These are phyloP conservation scores for Penicillium frequentans DNA, from an alignment of 2,329 filamentous ascomycete species.

Conservation along the genomic window DNA sequence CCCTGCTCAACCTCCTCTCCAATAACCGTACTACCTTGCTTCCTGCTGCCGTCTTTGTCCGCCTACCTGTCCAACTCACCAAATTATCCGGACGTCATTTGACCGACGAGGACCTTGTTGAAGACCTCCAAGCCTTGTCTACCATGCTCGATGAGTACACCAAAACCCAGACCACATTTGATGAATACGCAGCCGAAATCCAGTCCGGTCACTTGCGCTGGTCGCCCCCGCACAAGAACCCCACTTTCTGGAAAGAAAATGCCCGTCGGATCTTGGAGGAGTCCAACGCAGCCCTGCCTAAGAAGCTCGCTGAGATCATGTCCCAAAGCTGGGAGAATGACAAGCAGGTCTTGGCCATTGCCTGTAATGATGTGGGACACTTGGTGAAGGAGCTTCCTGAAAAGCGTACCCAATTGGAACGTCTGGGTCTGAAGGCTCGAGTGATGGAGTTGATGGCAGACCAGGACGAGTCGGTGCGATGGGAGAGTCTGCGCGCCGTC, in stretches of 20 bases:
- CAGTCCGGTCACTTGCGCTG: slow-evolving; percentile 84
- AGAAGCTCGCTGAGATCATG: slow-evolving; percentile 83
- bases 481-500: slow-evolving; percentile 87
- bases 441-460: slow-evolving; percentile 95
- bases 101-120: slow-evolving; percentile 50
- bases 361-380: slow-evolving; percentile 87
- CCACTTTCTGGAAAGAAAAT: slow-evolving; percentile 89
- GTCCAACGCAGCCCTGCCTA: slow-evolving; percentile 74
- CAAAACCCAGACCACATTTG: slow-evolving; percentile 66
- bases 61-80: slow-evolving; percentile 65
- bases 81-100: slow-evolving; percentile 57
- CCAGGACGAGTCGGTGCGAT: slow-evolving; percentile 81
- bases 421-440: slow-evolving; percentile 76
- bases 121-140: slow-evolving; percentile 50
- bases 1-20: slow-evolving; percentile 82
- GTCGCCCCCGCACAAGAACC: slow-evolving; percentile 86
- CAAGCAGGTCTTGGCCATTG: slow-evolving; percentile 83
- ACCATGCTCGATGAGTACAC: slow-evolving; percentile 84
- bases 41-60: slow-evolving; percentile 81
- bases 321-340: slow-evolving; percentile 81
- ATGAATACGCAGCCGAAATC: slow-evolving; percentile 76
- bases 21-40: slow-evolving; percentile 68
- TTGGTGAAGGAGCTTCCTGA: slow-evolving; percentile 88
- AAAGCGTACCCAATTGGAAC: slow-evolving; percentile 76
- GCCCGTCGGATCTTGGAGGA: slow-evolving; percentile 82